These are phyloP conservation scores for Candida pseudoglaebosa DNA, from an alignment of 805 yeast genomes.

Conservation along the genomic window DNA sequence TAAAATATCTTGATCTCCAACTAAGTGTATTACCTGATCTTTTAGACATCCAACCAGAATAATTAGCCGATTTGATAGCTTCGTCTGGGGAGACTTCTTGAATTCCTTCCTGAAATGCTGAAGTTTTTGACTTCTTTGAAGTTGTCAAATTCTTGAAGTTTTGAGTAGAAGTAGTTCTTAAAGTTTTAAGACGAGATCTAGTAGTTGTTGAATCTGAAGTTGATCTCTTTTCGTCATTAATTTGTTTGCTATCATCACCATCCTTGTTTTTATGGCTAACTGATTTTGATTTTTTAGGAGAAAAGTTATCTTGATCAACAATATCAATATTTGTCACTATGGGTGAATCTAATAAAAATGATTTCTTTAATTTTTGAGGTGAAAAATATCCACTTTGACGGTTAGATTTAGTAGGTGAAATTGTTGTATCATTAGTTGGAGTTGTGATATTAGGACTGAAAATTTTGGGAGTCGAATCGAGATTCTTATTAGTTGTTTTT, in stretches of 20 bases:
- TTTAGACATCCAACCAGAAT: conserved; percentile 95
- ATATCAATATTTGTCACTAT: conserved; percentile 8
- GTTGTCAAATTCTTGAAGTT: conserved; percentile 44
- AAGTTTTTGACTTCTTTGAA: conserved; percentile 59
- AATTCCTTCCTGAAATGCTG: conserved; percentile 87
- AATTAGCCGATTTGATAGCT: conserved; percentile 70
- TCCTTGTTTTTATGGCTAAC: conserved; percentile 14
- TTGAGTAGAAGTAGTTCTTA: conserved; percentile 52
- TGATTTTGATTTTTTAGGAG: conserved; percentile 33
- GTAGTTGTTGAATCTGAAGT: conserved; percentile 33
- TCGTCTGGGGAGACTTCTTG: conserved; percentile 69
- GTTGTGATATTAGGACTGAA: background rate
- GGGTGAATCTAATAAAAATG: conserved; percentile 2
- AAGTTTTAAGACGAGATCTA: conserved; percentile 41
- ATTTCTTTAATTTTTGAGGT: conserved; percentile 4
- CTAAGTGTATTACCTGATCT: conserved; percentile 74
- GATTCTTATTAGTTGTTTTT: conserved; percentile 6
- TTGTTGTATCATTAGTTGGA: background rate
- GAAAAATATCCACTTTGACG: conserved; percentile 5
- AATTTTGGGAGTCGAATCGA: background rate
- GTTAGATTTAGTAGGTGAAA: background rate
- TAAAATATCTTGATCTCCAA: conserved; percentile 86
- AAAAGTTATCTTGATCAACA: conserved; percentile 27
- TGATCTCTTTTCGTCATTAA: conserved; percentile 23
- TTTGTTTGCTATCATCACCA: conserved; percentile 1